Base-by-base conservation (phyloP, 2,329 filamentous ascomycete genomes). In the Zymoseptoria passerinii region DNA sequence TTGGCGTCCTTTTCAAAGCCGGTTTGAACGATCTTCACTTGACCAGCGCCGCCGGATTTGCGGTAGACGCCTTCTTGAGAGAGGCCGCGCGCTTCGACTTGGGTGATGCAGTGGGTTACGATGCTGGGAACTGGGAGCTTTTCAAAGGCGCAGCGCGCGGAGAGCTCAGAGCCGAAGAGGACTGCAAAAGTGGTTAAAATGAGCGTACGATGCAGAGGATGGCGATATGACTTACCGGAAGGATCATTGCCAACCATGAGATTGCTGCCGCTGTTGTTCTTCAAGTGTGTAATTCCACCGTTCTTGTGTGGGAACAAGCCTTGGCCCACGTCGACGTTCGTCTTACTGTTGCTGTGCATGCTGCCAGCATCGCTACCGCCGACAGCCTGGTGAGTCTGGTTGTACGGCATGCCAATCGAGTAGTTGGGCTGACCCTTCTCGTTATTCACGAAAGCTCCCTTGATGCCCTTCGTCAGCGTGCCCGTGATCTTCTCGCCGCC, bases 51-150 rank as follows among this genome's bases (percentile, higher is more conserved):
- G 58, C 94, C 94, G 54, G 92, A 96, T 80, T 99, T 99, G 69
- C 94, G 86, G 77, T 99, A 99, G 67, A 99, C 95, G 62, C 94
- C 94, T 76, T 97, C 94, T 66, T 95, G 84, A 68, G 97, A 92
- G 90, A 99, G 96, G 75, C 92, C 94, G 71, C 94, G 86, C 20
- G 94, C 78, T 74, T 99, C 94, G 48, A 99, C 94, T 75, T 99
- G 92, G 71, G 96, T 90, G 65, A 99, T 95, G 74, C 94, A 99
- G 52, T 91, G 88, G 52, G 86, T 92, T 50, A 99, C 89, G 28
- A 99, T 89, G 62, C 85, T 87, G 52, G 94, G 94, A 61, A 99
- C 92, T 68, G 92, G 86, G 55, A 89, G 86, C 63, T 89, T 89
- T 74, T 99, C 94, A 69, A 84, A 91, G 54, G 96, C 91, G 69